Evolutionary conservation across 1,284 basidiomycete species (phyloP), one percentile per base, ranked within the genome.

Genomic region (Cystobasidium slooffiae): DNA sequence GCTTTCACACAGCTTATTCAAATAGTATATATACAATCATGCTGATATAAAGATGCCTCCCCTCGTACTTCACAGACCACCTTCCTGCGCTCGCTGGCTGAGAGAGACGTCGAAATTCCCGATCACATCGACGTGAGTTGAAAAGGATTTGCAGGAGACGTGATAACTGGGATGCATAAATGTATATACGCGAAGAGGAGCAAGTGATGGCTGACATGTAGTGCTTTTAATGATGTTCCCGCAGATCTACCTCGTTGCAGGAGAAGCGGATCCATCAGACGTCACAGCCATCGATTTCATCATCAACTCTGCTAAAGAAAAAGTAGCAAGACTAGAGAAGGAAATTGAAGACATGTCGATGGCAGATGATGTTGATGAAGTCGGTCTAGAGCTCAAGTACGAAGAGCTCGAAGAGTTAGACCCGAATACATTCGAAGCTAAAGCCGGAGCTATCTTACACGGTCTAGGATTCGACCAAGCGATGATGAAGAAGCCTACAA

Each of bases 351-450:
- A 97, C 75, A 87, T 99, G 76, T 94, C 93, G 41, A 81, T 91
- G 41, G 91, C 93, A 10, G 96, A 98, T 76, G 87, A 90, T 8
- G 88, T 96, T 51, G 95, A 98, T 81, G 94, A 98, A 72, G 80
- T 89, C 51, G 92, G 90, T 1, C 88, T 88, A 88, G 95, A 98
- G 75, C 85, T 89, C 20, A 88, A 93, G 31, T 97, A 97, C 83
- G 96, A 99, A 84, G 94, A 97, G 84, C 88, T 99, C 59, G 96
- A 99, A 84, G 96, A 97, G 83, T 86, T 99, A 83, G 97, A 99
- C 84, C 96, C 96, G 2, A 87, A 84, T 77, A 97, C 94, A 6
- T 99, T 99, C 81, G 96, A 98, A 84, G 88, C 90, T 67, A 98
- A 98, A 85, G 96, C 97, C 5, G 92, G 91, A 75, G 91, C 91